These are phyloP conservation scores for Saturnispora besseyi DNA, from an alignment of 805 yeast genomes.

Conservation along the genomic window DNA sequence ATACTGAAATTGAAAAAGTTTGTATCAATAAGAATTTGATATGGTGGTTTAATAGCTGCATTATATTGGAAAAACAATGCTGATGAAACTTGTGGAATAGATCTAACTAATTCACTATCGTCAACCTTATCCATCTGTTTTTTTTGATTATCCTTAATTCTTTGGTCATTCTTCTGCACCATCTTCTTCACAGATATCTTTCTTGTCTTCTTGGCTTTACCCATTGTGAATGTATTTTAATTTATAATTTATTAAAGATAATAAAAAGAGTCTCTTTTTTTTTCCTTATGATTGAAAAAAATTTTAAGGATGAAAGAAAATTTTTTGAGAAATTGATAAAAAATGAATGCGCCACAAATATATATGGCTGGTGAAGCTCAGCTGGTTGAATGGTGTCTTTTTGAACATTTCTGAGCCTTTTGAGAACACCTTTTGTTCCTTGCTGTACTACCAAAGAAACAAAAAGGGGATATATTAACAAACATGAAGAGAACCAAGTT, in stretches of 20 bases:
- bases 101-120: slow-evolving; percentile 70
- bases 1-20: slow-evolving; percentile 95
- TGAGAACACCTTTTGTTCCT: neutral
- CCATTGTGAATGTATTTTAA: slow-evolving; percentile 45
- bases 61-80: slow-evolving; percentile 93
- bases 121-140: slow-evolving; percentile 33
- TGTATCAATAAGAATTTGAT: slow-evolving; percentile 91
- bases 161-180: slow-evolving; percentile 61
- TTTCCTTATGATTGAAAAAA: neutral
- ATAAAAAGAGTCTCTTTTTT: neutral
- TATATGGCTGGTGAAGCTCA: neutral
- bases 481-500: neutral
- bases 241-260: neutral
- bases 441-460: too few species aligned
- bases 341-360: neutral
- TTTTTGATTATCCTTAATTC: slow-evolving; percentile 40
- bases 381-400: neutral
- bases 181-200: slow-evolving; percentile 94
- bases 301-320: neutral
- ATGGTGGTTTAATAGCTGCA: slow-evolving; percentile 94
- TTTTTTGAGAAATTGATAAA: neutral
- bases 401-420: neutral
- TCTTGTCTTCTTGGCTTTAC: slow-evolving; percentile 94
- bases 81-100: slow-evolving; percentile 88
- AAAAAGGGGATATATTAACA: neutral